These are phyloP conservation scores for Globisporangium solare DNA, from an alignment of 352 stramenopile species.

Conservation along the genomic window DNA sequence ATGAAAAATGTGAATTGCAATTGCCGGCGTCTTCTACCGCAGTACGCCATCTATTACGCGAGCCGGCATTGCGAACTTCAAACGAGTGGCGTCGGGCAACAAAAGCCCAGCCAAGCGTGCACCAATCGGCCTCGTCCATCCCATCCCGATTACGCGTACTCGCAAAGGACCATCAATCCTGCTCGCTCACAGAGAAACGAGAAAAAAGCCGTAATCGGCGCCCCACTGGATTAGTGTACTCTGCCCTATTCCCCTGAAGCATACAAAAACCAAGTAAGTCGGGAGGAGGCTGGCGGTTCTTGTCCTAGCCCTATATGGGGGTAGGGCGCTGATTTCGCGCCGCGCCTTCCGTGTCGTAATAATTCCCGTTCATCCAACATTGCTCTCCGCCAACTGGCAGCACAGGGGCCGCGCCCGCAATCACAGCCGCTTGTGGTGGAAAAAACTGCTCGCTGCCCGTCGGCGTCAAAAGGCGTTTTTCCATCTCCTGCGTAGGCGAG, in stretches of 20 bases:
- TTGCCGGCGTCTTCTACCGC: no score
- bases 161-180: slow-evolving; percentile 1
- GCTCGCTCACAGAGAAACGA: background rate
- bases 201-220: background rate
- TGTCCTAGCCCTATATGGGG: background rate
- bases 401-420: background rate
- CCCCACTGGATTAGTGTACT: slow-evolving; percentile 2
- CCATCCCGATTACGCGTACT: background rate
- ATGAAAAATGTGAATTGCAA: no score
- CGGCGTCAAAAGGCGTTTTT: slow-evolving; percentile 1
- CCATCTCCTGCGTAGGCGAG: background rate
- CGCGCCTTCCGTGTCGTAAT: background rate
- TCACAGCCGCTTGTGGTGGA: background rate
- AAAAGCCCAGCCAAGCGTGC: background rate
- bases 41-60: no score
- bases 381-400: background rate
- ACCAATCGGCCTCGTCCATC: background rate
- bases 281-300: background rate
- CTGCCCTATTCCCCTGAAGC: background rate
- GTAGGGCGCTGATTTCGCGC: slow-evolving; percentile 1
- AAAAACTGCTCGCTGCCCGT: no score
- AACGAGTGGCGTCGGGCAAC: background rate
- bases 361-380: background rate
- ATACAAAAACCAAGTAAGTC: background rate
- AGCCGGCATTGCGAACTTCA: no score